These are phyloP conservation scores for Heliamphora pulchella DNA, from an alignment of 179 eudicot species.

Conservation along the genomic window DNA sequence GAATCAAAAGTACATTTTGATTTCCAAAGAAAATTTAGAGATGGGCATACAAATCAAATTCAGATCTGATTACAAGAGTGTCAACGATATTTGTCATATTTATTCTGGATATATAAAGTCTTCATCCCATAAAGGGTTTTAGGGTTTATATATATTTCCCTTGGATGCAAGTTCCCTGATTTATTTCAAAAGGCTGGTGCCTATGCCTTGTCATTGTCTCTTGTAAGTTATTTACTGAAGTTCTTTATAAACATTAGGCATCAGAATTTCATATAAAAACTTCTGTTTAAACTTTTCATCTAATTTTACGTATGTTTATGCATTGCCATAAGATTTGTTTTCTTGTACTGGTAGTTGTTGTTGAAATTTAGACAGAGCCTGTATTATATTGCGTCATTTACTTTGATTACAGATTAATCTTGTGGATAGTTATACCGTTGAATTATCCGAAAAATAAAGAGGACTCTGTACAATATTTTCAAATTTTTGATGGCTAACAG, in stretches of 20 bases:
- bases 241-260: background rate
- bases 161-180: slow-evolving; percentile 23
- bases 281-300: background rate
- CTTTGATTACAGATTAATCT: too few relatives aligned
- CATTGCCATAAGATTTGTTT: too few relatives aligned
- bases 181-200: slow-evolving; percentile 52
- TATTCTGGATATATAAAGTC: slow-evolving; percentile 28
- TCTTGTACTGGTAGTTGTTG: too few relatives aligned
- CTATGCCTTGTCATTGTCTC: slow-evolving; percentile 42
- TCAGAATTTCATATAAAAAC: background rate
- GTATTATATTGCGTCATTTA: too few relatives aligned
- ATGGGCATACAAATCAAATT: slow-evolving; percentile 43
- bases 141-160: slow-evolving; percentile 53
- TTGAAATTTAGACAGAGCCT: too few relatives aligned
- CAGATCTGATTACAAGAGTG: slow-evolving; percentile 14
- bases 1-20: slow-evolving; percentile 48
- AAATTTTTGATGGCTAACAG: too few relatives aligned
- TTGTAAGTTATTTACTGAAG: slow-evolving; percentile 38
- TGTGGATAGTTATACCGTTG: too few relatives aligned
- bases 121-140: slow-evolving; percentile 34
- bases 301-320: background rate
- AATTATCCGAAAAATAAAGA: too few relatives aligned
- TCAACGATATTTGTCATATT: slow-evolving; percentile 16
- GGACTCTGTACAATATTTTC: too few relatives aligned
- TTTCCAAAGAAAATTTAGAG: slow-evolving; percentile 30